phyloP scores from a whole-genome alignment of 2,329 filamentous ascomycete genomes.

The Dactylellina sp. region DNA sequence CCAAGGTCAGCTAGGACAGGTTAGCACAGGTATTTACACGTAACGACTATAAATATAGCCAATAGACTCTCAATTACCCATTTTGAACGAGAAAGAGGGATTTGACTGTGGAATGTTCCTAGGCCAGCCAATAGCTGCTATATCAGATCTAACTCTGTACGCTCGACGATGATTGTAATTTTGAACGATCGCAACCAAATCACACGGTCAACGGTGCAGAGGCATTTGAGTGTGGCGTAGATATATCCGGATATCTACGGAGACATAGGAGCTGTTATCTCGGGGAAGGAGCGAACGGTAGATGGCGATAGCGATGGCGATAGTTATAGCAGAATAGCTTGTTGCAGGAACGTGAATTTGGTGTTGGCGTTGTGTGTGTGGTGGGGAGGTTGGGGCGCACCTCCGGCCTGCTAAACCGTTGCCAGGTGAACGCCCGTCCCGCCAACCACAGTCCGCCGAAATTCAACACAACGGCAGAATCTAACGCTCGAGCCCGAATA shows the following conservation, averaged over 20 bases:
- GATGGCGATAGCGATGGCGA: conserved; percentile 25
- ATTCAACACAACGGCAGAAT: no score
- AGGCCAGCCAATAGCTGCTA: background rate
- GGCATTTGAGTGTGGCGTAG: conserved; percentile 30
- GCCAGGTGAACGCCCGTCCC: conserved; percentile 46
- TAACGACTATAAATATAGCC: background rate
- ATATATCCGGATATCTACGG: conserved; percentile 54
- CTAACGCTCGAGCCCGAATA: no score
- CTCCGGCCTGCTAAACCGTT: conserved; percentile 34
- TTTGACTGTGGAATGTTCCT: background rate
- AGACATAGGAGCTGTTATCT: conserved; percentile 23
- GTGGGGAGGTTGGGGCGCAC: conserved; percentile 47
- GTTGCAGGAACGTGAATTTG: conserved; percentile 36
- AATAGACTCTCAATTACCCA: conserved; percentile 33
- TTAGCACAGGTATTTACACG: conserved; percentile 6
- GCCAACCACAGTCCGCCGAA: conserved; percentile 14
- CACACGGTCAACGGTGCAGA: conserved; percentile 40
- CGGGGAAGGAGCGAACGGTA: conserved; percentile 18
- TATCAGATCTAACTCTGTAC: background rate
- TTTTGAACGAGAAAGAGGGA: conserved; percentile 20
- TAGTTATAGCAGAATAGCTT: conserved; percentile 25
- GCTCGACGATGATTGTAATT: background rate
- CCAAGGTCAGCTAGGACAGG: conserved; percentile 21
- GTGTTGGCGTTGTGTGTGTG: conserved; percentile 44
- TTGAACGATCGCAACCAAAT: conserved; percentile 23